Evolutionary conservation across 2,329 filamentous ascomycete species (phyloP), one percentile per base, ranked within the genome.

Genomic region (Aspergillus vadensis): DNA sequence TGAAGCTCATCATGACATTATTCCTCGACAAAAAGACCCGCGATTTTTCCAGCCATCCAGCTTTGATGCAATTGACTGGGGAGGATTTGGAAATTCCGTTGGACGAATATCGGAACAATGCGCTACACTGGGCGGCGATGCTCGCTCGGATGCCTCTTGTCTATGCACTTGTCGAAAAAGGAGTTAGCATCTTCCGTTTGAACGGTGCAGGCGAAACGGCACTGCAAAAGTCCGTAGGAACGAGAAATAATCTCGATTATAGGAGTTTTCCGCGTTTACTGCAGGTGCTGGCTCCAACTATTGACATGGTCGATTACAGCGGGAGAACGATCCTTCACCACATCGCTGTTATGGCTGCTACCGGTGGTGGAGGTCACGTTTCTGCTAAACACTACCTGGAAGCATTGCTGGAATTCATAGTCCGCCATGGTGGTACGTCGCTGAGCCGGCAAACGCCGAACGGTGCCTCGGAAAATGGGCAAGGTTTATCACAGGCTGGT

Each of bases 101-200:
- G 59, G 95, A 99, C 71, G 85, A 89, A 25, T 92, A 92, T 61
- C 92, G 74, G 23, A 81, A 98, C 71, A 98, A 92, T 17, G 93
- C 93, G 2, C 81, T 99, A 43, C 94, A 98, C 72, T 99, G 95
- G 95, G 95, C 95, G 2, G 92, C 95, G 5, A 97, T 95, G 4
- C 82, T 99, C 50, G 92, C 92, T 2, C 89, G 94, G 15, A 89
- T 96, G 73, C 86, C 91, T 1, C 82, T 99, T 5, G 82, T 98
- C 59, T 88, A 91, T 57, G 85, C 93, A 0, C 83, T 99, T 10
- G 91, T 98, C 58, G 83, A 87, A 5, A 89, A 90, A 50, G 95
- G 95, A 1, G 93, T 94, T 1, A 96, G 89, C 67, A 92, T 96
- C 50, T 91, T 89, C 73, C 86, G 95, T 30, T 89, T 96, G 1